Evolutionary conservation across 176 grass and related monocot species (phyloP).

Genomic region (Urochloa ruziziensis): DNA sequence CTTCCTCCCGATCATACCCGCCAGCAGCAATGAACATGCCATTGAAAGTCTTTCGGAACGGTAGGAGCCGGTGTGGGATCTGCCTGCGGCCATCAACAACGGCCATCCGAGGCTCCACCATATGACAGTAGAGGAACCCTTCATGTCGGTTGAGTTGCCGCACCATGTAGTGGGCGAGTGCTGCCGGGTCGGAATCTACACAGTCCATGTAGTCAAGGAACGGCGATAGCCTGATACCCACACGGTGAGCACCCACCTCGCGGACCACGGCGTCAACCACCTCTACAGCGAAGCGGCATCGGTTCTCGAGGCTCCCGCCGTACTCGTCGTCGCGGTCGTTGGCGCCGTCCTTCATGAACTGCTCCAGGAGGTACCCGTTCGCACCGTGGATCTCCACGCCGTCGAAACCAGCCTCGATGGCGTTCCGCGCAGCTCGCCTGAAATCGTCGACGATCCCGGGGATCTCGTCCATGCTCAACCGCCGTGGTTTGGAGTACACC

Average conservation of each 20-base stretch:
- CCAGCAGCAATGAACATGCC: slow-evolving; percentile 39
- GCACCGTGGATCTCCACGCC: slow-evolving; percentile 33
- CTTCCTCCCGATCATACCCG: slow-evolving; percentile 18
- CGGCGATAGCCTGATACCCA: slow-evolving; percentile 9
- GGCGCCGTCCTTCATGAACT: slow-evolving; percentile 34
- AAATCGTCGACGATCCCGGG: slow-evolving; percentile 15
- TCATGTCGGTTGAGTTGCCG: slow-evolving; percentile 2
- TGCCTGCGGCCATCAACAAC: neutral
- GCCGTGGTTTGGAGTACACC: slow-evolving; percentile 6
- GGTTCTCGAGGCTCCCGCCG: slow-evolving; percentile 19
- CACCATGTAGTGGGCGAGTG: slow-evolving; percentile 15
- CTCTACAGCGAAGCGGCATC: slow-evolving; percentile 9
- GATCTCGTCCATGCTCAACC: neutral
- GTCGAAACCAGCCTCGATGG: slow-evolving; percentile 3
- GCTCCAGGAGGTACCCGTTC: slow-evolving; percentile 10
- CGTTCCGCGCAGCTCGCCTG: neutral
- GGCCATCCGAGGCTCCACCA: slow-evolving; percentile 31
- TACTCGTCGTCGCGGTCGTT: slow-evolving; percentile 1
- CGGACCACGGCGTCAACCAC: slow-evolving; percentile 7
- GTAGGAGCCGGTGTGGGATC: neutral
- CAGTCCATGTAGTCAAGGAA: slow-evolving; percentile 14
- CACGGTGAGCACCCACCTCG: neutral
- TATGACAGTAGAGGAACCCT: neutral
- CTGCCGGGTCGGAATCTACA: neutral
- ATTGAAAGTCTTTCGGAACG: neutral